These are phyloP conservation scores for Staphylotrichum longicolle DNA, from an alignment of 495 filamentous ascomycete genomes.

Conservation along the genomic window DNA sequence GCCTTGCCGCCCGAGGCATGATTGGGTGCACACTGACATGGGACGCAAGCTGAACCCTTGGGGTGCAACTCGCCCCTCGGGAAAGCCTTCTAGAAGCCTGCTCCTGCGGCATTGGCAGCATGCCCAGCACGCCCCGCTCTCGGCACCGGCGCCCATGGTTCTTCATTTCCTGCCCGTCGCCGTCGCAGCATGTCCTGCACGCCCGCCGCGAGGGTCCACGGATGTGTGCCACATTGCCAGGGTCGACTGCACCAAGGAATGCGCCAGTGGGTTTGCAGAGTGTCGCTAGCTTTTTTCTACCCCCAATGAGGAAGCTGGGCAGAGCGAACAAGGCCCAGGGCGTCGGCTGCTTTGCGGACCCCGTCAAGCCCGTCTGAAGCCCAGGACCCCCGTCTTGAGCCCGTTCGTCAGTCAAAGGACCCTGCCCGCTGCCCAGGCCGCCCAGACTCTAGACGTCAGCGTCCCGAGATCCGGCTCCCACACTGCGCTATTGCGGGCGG, in stretches of 20 bases:
- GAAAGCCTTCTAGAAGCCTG: conserved; percentile 21
- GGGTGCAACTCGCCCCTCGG: neutral
- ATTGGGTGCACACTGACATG: conserved; percentile 8
- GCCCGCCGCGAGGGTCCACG: neutral
- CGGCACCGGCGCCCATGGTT: neutral
- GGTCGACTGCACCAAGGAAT: neutral
- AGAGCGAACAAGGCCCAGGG: no score
- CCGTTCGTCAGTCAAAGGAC: no score
- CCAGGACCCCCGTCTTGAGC: no score
- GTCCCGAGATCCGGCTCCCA: neutral
- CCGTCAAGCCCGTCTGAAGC: no score
- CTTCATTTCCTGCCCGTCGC: conserved; percentile 6
- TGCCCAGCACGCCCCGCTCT: conserved; percentile 8
- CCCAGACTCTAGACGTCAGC: neutral
- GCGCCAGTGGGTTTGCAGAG: neutral
- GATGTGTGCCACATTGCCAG: conserved; percentile 5
- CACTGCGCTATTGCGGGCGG: neutral
- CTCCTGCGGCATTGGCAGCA: neutral
- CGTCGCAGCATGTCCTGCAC: no score
- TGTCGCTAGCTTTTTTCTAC: neutral
- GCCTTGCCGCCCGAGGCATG: neutral
- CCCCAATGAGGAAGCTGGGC: no score
- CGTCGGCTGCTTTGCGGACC: no score
- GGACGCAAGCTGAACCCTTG: neutral
- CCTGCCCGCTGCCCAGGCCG: neutral